Percentiles rank a stretch among this genome's conserved stretches.
These are phyloP conservation scores for Aspergillus intermedius DNA, from an alignment of 2,329 filamentous ascomycete genomes.

Conservation along the genomic window DNA sequence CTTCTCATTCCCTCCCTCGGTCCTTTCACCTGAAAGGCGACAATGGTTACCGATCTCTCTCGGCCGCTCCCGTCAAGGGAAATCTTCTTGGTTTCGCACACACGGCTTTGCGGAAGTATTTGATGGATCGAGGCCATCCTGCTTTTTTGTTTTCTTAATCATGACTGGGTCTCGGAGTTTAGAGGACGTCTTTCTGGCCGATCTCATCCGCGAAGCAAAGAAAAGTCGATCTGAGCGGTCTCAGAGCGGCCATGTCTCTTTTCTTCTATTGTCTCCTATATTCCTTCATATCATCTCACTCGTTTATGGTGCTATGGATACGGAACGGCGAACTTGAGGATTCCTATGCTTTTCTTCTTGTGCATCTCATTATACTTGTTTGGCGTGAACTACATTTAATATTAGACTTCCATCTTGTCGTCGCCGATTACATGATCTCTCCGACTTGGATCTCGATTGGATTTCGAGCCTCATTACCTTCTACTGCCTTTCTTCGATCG, in stretches of 20 bases:
- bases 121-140: slow-evolving; percentile 5
- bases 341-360: slow-evolving; percentile 10
- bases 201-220: slow-evolving; percentile 9
- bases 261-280: slow-evolving; percentile 12
- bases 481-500: too few species aligned
- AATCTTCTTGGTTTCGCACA: slow-evolving; percentile 11
- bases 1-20: slow-evolving; percentile 5
- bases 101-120: slow-evolving; percentile 13
- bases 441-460: background rate
- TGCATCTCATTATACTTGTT: slow-evolving; percentile 8
- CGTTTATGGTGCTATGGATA: slow-evolving; percentile 32
- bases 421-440: slow-evolving; percentile 17
- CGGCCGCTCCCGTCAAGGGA: slow-evolving; percentile 5
- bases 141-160: slow-evolving; percentile 2
- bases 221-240: slow-evolving; percentile 2
- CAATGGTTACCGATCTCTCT: slow-evolving; percentile 12
- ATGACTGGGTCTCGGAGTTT: background rate
- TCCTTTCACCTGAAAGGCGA: slow-evolving; percentile 9
- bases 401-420: slow-evolving; percentile 17
- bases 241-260: slow-evolving; percentile 9
- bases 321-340: slow-evolving; percentile 31
- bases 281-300: slow-evolving; percentile 23
- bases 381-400: slow-evolving; percentile 21
- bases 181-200: slow-evolving; percentile 2
- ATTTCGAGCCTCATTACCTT: too few species aligned